Base-by-base conservation (phyloP, 2,329 filamentous ascomycete genomes). In the Pseudocercospora eumusae region DNA sequence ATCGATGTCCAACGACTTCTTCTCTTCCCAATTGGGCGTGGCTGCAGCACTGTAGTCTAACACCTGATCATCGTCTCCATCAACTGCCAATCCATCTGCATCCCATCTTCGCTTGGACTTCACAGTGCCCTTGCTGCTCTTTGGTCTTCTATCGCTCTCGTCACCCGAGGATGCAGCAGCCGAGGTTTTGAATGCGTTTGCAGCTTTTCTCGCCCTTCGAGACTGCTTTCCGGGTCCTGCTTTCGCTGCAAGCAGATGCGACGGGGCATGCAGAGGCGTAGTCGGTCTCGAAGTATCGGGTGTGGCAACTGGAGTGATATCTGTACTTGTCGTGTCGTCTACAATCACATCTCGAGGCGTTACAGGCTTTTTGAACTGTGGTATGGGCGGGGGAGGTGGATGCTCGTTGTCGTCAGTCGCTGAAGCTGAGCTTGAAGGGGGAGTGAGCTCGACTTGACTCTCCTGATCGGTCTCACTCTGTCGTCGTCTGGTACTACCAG, bases 41-140 rank as follows among this genome's bases (percentile, higher is more conserved):
- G 82, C 83, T 20, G 81, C 78, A 3, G 83, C 84, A n/a, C 95
- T 99, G 77, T 98, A 99, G 78, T 99, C 95, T 33, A 99, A 82
- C 62, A 91, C 86, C 15, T 88, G 83, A 70, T 86, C 86, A 63
- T 91, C 90, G 61, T 89, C 86, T 61, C 92, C 90, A 73, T 96
- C 93, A 66, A 93, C 91, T 6, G 91, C 92, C 69, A 89, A 81
- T 3, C 95, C 95, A 74, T 96, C 91, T 4, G 90, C 91, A 72
- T 93, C 91, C 95, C 95, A 99, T 73, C 90, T 92, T 66, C 95
- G 87, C 70, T 91, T 91, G 75, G 92, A 93, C 81, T 98, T 98
- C 8, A 80, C 82, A 15, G 81, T 78, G 67, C 86, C 86, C 23
- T 82, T 75, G 53, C 80, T 82, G 11, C 82, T 77, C 25, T 81